Conservation (phyloP, 1,139 yeast genomes). For the Candida labiduridarum region DNA sequence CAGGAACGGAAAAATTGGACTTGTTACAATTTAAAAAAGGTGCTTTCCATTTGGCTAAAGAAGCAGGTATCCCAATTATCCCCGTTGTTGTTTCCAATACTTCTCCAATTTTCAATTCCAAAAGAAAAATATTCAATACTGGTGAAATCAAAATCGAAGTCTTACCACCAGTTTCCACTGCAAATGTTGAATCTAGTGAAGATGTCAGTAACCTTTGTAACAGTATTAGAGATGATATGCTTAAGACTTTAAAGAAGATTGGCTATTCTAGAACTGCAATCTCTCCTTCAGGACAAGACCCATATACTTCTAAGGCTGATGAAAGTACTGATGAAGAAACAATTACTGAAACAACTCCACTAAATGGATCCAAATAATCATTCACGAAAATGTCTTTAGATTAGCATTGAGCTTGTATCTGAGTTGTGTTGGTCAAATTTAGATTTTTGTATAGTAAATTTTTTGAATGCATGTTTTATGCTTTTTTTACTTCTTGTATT, state of each 20-base stretch:
- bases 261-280: conserved; percentile 32
- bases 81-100: conserved; percentile 90
- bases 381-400: not conserved
- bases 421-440: not conserved
- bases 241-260: conserved; percentile 27
- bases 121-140: conserved; percentile 53
- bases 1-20: conserved; percentile 66
- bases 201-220: conserved; percentile 56
- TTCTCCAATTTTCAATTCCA: conserved; percentile 67
- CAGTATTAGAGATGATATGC: conserved; percentile 38
- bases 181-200: conserved; percentile 54
- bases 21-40: conserved; percentile 93
- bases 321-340: conserved; percentile 19
- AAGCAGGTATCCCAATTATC: conserved; percentile 84
- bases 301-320: conserved; percentile 11
- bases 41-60: conserved; percentile 95
- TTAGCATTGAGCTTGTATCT: not conserved
- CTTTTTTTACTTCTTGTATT: not conserved
- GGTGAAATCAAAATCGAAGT: conserved; percentile 70
- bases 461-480: not conserved
- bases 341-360: conserved; percentile 23
- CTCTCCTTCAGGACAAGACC: conserved; percentile 13
- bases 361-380: conserved; percentile 11
- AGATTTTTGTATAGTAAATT: not conserved
- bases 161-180: conserved; percentile 66